Percentiles rank a stretch among this genome's conserved stretches.
phyloP scores from a whole-genome alignment of 352 stramenopile species.

The Pythium dissotocum region DNA sequence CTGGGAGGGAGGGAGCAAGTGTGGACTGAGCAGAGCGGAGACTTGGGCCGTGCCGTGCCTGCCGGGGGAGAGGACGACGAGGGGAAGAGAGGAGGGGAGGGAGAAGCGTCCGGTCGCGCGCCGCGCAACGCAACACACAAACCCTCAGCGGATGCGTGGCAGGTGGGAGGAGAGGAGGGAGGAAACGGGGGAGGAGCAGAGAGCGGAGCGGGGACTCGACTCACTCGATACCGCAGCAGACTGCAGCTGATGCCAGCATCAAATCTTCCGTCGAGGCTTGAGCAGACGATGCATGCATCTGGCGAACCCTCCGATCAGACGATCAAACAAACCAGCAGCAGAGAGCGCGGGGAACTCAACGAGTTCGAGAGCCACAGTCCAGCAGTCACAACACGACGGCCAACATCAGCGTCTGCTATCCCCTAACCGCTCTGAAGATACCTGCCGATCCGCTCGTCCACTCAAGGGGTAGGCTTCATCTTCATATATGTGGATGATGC shows the following conservation, averaged over 20 bases:
- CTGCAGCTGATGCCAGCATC: background rate
- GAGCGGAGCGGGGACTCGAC: background rate
- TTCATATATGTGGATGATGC: background rate
- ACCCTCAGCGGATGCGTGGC: slow-evolving; percentile 9
- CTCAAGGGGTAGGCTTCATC: background rate
- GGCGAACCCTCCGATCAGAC: slow-evolving; percentile 24
- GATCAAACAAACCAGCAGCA: slow-evolving; percentile 5
- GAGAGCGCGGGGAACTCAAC: slow-evolving; percentile 5
- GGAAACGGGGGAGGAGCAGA: slow-evolving; percentile 9
- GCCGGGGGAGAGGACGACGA: background rate
- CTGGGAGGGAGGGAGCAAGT: slow-evolving; percentile 30
- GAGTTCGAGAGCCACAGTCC: background rate
- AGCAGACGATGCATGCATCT: slow-evolving; percentile 21
- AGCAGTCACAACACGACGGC: background rate
- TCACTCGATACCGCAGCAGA: slow-evolving; percentile 1
- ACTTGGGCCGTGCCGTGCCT: background rate
- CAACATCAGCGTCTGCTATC: background rate
- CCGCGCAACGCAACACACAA: slow-evolving; percentile 3
- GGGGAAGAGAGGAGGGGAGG: slow-evolving; percentile 3
- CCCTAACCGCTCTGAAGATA: slow-evolving; percentile 22
- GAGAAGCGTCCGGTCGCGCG: slow-evolving; percentile 18
- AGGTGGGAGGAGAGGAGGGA: slow-evolving; percentile 2
- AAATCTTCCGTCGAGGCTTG: slow-evolving; percentile 2
- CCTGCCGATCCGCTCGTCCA: background rate
- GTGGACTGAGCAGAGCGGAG: slow-evolving; percentile 11